Conservation (phyloP, 192 early-diverging fungal genomes). For the Podila minutissima region DNA sequence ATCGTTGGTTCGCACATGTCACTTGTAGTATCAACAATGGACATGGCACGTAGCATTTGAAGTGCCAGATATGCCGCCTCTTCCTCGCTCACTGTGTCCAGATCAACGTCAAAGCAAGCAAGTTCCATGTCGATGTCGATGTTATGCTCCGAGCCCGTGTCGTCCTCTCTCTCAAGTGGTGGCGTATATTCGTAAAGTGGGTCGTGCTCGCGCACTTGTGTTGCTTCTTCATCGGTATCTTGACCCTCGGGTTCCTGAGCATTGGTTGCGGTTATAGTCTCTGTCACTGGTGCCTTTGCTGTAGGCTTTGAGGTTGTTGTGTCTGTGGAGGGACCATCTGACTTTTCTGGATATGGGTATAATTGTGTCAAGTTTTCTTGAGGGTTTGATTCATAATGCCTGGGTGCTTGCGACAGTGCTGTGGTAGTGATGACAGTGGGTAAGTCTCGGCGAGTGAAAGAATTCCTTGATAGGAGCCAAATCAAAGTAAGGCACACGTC, state of each 20-base stretch:
- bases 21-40: not conserved
- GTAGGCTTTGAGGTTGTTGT: not conserved
- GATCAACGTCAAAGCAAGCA: constrained; percentile 25
- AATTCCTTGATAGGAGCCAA: not conserved
- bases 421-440: not conserved
- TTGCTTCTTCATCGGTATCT: not conserved
- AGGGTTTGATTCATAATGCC: constrained; percentile 25
- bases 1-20: not conserved
- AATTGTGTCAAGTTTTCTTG: constrained; percentile 44
- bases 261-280: not conserved
- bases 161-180: not conserved
- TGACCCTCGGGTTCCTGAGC: not conserved
- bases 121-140: constrained; percentile 2
- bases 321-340: not conserved
- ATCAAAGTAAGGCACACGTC: not conserved
- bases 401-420: constrained; percentile 47
- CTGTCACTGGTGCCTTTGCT: not conserved
- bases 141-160: not conserved
- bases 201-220: not conserved
- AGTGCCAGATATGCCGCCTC: constrained; percentile 23
- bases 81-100: constrained; percentile 14
- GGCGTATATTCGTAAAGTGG: not conserved
- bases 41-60: constrained; percentile 31
- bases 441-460: not conserved
- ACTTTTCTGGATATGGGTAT: constrained; percentile 51